phyloP scores from a whole-genome alignment of 73 alveolate species.

The Paramecium biaurelia region DNA sequence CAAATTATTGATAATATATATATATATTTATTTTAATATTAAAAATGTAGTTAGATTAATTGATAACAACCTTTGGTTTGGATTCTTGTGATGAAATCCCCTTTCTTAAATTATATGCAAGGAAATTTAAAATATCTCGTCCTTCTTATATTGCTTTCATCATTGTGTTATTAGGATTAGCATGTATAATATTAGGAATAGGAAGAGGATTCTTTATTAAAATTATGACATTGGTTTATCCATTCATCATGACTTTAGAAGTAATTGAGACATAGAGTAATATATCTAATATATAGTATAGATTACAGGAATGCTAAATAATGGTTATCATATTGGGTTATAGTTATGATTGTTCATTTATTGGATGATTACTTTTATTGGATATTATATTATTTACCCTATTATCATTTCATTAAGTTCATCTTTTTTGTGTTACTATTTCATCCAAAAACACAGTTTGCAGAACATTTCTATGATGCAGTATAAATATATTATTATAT shows the following conservation, averaged over 20 bases:
- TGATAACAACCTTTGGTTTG: conserved; percentile 20
- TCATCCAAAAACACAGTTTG: neutral
- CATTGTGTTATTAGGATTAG: neutral
- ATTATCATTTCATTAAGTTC: conserved; percentile 9
- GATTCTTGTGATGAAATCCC: conserved; percentile 42
- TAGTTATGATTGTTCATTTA: conserved; percentile 15
- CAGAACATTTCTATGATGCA: conserved; percentile 28
- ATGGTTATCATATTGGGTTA: conserved; percentile 51
- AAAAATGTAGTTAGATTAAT: conserved; percentile 52
- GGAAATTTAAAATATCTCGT: conserved; percentile 5
- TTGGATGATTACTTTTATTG: conserved; percentile 42
- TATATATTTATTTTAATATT: neutral
- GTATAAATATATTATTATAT: neutral
- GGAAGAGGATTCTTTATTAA: conserved; percentile 2
- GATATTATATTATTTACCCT: conserved; percentile 37
- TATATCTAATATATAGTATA: neutral
- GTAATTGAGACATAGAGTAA: neutral
- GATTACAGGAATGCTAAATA: neutral
- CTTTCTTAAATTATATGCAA: neutral
- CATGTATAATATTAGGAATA: neutral
- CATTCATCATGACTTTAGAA: neutral
- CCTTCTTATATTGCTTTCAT: conserved; percentile 13
- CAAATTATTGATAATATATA: neutral
- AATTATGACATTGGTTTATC: conserved; percentile 12
- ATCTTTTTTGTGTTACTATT: neutral